phyloP scores from a whole-genome alignment of 306 rosid species.

The Canavalia gladiata region DNA sequence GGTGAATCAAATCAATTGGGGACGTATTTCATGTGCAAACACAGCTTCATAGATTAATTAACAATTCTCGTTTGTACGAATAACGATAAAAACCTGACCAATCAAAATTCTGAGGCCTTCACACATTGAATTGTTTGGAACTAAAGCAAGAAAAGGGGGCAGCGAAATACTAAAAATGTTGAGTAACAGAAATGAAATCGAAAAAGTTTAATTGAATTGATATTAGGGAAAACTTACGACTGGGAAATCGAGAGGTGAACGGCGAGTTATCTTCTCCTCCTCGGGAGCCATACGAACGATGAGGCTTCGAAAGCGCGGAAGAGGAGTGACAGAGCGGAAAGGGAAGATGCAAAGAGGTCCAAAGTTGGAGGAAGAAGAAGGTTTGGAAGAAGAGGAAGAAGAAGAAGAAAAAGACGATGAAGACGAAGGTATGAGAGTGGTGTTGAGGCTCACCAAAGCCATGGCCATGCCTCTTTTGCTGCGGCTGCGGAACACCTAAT shows the following conservation, averaged over 20 bases:
- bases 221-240: conserved; percentile 50
- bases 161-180: neutral
- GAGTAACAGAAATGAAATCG: neutral
- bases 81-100: neutral
- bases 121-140: neutral
- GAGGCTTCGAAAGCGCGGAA: conserved; percentile 49
- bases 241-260: conserved; percentile 88
- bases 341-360: conserved; percentile 8
- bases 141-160: neutral
- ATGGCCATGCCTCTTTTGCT: conserved; percentile 49
- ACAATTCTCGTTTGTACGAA: neutral
- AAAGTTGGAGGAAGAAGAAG: conserved; percentile 35
- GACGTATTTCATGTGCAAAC: neutral
- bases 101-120: neutral
- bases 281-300: conserved; percentile 88
- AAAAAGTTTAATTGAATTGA: neutral
- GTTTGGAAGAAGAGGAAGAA: conserved; percentile 12
- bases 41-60: neutral
- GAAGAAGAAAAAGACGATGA: conserved; percentile 37
- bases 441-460: conserved; percentile 57
- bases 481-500: conserved; percentile 51
- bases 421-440: conserved; percentile 10
- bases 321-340: conserved; percentile 33
- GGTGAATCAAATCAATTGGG: neutral
- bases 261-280: conserved; percentile 83